Percentiles rank a stretch among this genome's conserved stretches.
phyloP scores from a whole-genome alignment of 768 basidiomycete genomes.

The Tricholoma furcatifolium region DNA sequence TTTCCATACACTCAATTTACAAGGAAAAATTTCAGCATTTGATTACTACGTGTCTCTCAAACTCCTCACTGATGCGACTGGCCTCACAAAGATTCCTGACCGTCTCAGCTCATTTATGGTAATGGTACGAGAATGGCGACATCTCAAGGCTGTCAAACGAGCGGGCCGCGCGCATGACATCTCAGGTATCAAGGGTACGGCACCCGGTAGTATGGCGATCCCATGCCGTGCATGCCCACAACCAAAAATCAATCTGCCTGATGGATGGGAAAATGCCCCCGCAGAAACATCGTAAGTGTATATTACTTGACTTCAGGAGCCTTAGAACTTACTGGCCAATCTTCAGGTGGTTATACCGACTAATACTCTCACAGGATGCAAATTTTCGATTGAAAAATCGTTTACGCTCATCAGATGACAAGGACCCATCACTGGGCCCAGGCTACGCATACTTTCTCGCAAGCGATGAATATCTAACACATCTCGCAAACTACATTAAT shows the following conservation, averaged over 20 bases:
- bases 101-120: slow-evolving; percentile 4
- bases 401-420: slow-evolving; percentile 6
- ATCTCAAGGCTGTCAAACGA: slow-evolving; percentile 15
- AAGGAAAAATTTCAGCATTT: slow-evolving; percentile 1
- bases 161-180: slow-evolving; percentile 15
- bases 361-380: too few species aligned
- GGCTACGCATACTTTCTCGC: slow-evolving; percentile 7
- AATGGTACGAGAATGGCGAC: slow-evolving; percentile 13
- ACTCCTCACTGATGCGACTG: slow-evolving; percentile 9
- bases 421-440: slow-evolving; percentile 15
- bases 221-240: slow-evolving; percentile 15
- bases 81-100: slow-evolving; percentile 5
- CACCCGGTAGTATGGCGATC: slow-evolving; percentile 5
- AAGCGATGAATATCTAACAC: slow-evolving; percentile 1
- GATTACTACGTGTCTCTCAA: slow-evolving; percentile 10
- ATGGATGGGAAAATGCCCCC: slow-evolving; percentile 10
- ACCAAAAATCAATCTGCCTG: too few species aligned
- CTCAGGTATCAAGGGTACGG: slow-evolving; percentile 3
- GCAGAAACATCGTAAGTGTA: slow-evolving; percentile 9
- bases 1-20: slow-evolving; percentile 15
- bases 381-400: slow-evolving; percentile 17
- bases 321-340: neutral
- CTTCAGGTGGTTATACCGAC: slow-evolving; percentile 20
- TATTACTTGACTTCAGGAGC: neutral
- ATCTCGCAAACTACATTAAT: slow-evolving; percentile 11